Percentiles rank a stretch among this genome's conserved stretches.
Evolutionary conservation across 768 basidiomycete genomes (phyloP).

Genomic region (Cyclocybe aegerita): DNA sequence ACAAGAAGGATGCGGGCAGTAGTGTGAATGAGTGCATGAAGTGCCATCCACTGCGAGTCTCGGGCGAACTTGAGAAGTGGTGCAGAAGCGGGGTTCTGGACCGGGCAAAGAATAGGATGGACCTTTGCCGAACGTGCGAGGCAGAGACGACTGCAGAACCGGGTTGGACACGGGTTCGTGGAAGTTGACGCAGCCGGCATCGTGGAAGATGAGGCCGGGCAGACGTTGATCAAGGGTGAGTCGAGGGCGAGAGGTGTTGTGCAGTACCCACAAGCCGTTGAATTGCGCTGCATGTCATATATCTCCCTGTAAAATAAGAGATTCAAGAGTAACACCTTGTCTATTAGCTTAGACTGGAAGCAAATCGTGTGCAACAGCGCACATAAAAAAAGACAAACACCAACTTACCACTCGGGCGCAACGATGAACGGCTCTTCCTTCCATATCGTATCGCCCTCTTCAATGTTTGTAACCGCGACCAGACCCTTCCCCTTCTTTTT

Average conservation of each 20-base stretch:
- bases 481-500: slow-evolving; percentile 81
- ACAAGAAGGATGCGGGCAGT: slow-evolving; percentile 64
- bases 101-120: slow-evolving; percentile 73
- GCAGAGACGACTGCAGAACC: slow-evolving; percentile 84
- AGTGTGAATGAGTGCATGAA: slow-evolving; percentile 71
- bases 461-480: slow-evolving; percentile 66
- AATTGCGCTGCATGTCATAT: slow-evolving; percentile 61
- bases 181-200: slow-evolving; percentile 35
- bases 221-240: slow-evolving; percentile 48
- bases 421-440: slow-evolving; percentile 80
- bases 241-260: slow-evolving; percentile 58
- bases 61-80: slow-evolving; percentile 62
- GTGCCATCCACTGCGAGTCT: slow-evolving; percentile 66
- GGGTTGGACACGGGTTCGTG: slow-evolving; percentile 50
- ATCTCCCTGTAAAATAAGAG: slow-evolving; percentile 56
- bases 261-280: slow-evolving; percentile 70
- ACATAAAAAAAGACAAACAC: not conserved
- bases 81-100: slow-evolving; percentile 68
- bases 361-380: not conserved
- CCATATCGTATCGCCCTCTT: slow-evolving; percentile 77
- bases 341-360: not conserved
- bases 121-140: slow-evolving; percentile 58
- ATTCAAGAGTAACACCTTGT: slow-evolving; percentile 11
- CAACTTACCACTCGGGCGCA: slow-evolving; percentile 73
- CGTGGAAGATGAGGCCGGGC: slow-evolving; percentile 42